Evolutionary conservation across 768 basidiomycete species (phyloP).

Genomic region (Tulasnella sp.): DNA sequence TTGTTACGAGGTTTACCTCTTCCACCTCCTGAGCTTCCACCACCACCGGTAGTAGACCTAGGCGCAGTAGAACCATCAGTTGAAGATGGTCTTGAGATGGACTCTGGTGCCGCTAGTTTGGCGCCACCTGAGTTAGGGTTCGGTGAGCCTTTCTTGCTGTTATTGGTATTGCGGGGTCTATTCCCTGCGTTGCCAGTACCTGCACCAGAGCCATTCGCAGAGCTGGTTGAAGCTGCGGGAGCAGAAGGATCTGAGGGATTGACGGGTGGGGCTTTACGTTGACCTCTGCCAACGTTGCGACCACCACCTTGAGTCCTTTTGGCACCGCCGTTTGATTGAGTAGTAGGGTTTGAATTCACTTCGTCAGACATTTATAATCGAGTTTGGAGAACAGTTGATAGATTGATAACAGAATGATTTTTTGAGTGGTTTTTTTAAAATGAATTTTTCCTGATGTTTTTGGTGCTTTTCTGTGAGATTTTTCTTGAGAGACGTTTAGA

Average conservation of each 20-base stretch:
- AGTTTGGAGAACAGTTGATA: not conserved
- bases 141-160: slow-evolving; percentile 1
- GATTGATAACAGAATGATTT: not conserved
- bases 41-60: slow-evolving; percentile 4
- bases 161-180: not conserved
- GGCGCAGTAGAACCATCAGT: slow-evolving; percentile 15
- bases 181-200: not conserved
- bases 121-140: slow-evolving; percentile 15
- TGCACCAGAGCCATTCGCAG: too few relatives aligned
- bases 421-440: not conserved
- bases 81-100: slow-evolving; percentile 17
- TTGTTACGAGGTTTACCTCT: not conserved
- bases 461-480: not conserved
- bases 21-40: slow-evolving; percentile 1
- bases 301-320: too few relatives aligned
- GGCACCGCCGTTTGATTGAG: too few relatives aligned
- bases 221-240: too few relatives aligned
- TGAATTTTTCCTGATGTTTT: not conserved
- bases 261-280: not conserved
- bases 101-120: slow-evolving; percentile 9
- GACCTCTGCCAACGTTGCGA: not conserved
- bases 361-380: not conserved
- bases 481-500: not conserved
- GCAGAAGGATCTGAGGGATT: too few relatives aligned
- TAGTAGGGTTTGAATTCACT: not conserved